phyloP scores from a whole-genome alignment of 768 basidiomycete genomes.

The Hygrophorus pudorinus region DNA sequence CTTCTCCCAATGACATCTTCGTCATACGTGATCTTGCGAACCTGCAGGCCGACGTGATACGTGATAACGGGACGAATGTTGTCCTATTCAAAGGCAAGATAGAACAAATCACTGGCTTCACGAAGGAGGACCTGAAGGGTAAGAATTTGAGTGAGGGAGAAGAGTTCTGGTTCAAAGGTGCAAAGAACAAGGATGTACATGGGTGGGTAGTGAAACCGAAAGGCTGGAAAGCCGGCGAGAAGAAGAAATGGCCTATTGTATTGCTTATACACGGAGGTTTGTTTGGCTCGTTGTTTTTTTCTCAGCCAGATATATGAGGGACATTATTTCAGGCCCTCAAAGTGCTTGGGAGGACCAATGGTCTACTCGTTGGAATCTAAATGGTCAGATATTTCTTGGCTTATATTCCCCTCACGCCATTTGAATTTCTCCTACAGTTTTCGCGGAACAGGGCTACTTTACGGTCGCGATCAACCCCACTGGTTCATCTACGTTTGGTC shows the following conservation, averaged over 20 bases:
- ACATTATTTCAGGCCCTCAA: slow-evolving; percentile 47
- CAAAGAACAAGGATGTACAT: slow-evolving; percentile 63
- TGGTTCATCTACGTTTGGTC: slow-evolving; percentile 88
- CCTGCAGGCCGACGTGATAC: slow-evolving; percentile 30
- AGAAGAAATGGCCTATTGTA: slow-evolving; percentile 70
- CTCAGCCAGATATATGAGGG: slow-evolving; percentile 1
- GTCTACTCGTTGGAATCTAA: slow-evolving; percentile 90
- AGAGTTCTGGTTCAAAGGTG: slow-evolving; percentile 87
- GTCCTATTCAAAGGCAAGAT: slow-evolving; percentile 25
- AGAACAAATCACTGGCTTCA: slow-evolving; percentile 57
- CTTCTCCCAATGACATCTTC: slow-evolving; percentile 73
- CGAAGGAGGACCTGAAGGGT: slow-evolving; percentile 39
- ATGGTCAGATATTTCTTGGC: slow-evolving; percentile 31
- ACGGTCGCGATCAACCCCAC: slow-evolving; percentile 86
- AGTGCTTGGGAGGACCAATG: slow-evolving; percentile 87
- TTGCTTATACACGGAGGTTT: slow-evolving; percentile 74
- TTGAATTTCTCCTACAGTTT: slow-evolving; percentile 34
- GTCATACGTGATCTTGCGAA: slow-evolving; percentile 40
- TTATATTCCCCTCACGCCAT: neutral
- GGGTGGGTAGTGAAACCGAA: slow-evolving; percentile 79
- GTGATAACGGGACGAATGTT: slow-evolving; percentile 17
- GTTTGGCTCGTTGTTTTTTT: slow-evolving; percentile 4
- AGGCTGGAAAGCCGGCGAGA: slow-evolving; percentile 56
- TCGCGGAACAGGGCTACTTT: slow-evolving; percentile 85
- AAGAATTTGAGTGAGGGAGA: slow-evolving; percentile 58